Conservation (phyloP, 805 yeast genomes). For the Priceomyces carsonii region DNA sequence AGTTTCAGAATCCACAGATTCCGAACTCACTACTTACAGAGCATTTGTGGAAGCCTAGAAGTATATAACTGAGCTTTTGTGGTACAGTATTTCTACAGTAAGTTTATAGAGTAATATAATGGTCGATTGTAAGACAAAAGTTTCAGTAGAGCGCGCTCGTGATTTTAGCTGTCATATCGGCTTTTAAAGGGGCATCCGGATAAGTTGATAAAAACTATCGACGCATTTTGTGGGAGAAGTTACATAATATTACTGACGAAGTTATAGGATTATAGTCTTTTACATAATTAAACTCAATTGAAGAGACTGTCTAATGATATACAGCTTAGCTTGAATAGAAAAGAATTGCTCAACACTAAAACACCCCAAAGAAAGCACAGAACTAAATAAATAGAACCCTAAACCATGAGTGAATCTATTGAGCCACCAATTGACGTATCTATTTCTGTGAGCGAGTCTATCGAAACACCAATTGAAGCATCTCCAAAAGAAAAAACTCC, state of each 20-base stretch:
- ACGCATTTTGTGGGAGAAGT: too few species aligned
- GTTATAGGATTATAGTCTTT: too few species aligned
- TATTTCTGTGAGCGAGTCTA: neutral
- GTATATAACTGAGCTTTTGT: neutral
- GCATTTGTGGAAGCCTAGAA: conserved; percentile 75
- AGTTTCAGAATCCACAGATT: conserved; percentile 46
- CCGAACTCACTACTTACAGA: conserved; percentile 74
- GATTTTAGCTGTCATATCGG: too few species aligned
- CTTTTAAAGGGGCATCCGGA: too few species aligned
- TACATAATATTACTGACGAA: too few species aligned
- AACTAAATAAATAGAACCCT: neutral
- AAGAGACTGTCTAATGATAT: too few species aligned
- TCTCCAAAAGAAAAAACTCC: conserved; percentile 7
- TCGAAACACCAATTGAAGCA: neutral
- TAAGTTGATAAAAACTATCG: too few species aligned
- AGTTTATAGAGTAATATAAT: neutral
- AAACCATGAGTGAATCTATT: conserved; percentile 1
- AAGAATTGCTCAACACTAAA: too few species aligned
- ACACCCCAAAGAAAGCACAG: neutral
- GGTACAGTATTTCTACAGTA: neutral
- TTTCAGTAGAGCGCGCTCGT: too few species aligned
- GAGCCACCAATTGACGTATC: neutral
- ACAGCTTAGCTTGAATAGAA: too few species aligned
- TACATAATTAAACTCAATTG: too few species aligned
- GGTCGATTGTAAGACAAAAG: too few species aligned